Evolutionary conservation across 2,329 filamentous ascomycete species (phyloP), one percentile per base, ranked within the genome.

Genomic region (Aureobasidium leucospermi): DNA sequence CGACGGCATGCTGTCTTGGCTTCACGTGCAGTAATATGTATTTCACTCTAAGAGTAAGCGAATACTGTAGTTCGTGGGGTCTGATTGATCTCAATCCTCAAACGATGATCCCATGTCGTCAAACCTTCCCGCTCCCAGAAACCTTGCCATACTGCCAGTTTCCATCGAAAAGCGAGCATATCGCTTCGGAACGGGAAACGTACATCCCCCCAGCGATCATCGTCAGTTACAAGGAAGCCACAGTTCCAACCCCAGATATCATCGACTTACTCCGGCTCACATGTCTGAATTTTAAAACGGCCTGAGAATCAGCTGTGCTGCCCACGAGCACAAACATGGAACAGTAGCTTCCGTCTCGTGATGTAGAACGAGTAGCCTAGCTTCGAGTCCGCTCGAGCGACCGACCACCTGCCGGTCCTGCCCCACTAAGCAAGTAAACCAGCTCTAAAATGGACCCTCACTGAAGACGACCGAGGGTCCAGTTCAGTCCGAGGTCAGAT

Each of bases 191-290:
- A 42, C 55, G 55, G 55, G 16, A 23, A 58, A 39, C 36, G 29
- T 41, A 6, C 43, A 13, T 49, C 23, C 45, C 55, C 55, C 55
- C 55, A 29, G 32, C 55, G 45, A 58, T 58, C 34, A 58, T 49
- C 34, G 15, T 42, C 36, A 49, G 28, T n/a, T 34, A 16, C 28
- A 34, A 42, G 36, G 16, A 28, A 48, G 55, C 55, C 55, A 58
- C 55, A 23, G 42, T 48, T 48, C 45, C 45, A 23, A 43, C 55
- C 55, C 55, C 55, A 49, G 55, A 58, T 58, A 49, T 49, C 45
- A 34, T 31, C 23, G 23, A 23, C 23, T 23, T 28, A 39, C 34
- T 34, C 45, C 42, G 15, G 53, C 41, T 57, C 53, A 58, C 55
- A 58, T 49, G 43, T 34, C 45, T 45, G 52, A 11, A 11, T n/a